A percentile compares a stretch with the other conserved stretches of the same genome.
Conservation (phyloP, 2,329 filamentous ascomycete genomes). For the Colletotrichum cordylinicola region DNA sequence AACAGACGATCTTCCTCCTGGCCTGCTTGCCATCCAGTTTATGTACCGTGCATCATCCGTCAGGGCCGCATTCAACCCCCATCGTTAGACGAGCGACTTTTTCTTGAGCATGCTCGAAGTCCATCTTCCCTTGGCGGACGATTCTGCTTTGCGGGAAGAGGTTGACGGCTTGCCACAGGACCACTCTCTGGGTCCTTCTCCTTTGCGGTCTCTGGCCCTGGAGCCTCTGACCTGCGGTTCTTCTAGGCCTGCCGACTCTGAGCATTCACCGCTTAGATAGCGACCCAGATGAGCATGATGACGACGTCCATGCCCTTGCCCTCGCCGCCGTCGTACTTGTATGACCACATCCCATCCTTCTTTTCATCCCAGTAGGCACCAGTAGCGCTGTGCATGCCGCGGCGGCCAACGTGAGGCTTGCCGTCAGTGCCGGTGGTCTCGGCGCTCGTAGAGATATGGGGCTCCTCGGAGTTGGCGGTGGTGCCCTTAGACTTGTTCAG, state of each 20-base stretch:
- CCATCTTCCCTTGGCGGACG: neutral
- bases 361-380: slow-evolving; percentile 92
- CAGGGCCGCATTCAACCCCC: neutral
- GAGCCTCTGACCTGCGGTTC: neutral
- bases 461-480: slow-evolving; percentile 52
- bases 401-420: slow-evolving; percentile 78
- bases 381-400: slow-evolving; percentile 88
- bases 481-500: slow-evolving; percentile 65
- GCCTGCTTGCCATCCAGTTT: neutral
- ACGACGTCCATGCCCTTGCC: slow-evolving; percentile 73
- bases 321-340: slow-evolving; percentile 79
- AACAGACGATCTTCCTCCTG: neutral
- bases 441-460: slow-evolving; percentile 62
- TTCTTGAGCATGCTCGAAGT: neutral
- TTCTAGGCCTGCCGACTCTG: neutral
- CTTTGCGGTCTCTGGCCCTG: slow-evolving; percentile 24
- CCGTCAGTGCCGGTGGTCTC: slow-evolving; percentile 60
- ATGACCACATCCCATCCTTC: slow-evolving; percentile 89
- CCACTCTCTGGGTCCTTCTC: neutral
- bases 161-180: neutral
- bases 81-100: neutral
- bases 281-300: slow-evolving; percentile 80
- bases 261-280: slow-evolving; percentile 47
- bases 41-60: neutral
- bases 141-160: neutral